These are phyloP conservation scores for Nigrospora oryzae DNA, from an alignment of 2,329 filamentous ascomycete genomes.

Conservation along the genomic window DNA sequence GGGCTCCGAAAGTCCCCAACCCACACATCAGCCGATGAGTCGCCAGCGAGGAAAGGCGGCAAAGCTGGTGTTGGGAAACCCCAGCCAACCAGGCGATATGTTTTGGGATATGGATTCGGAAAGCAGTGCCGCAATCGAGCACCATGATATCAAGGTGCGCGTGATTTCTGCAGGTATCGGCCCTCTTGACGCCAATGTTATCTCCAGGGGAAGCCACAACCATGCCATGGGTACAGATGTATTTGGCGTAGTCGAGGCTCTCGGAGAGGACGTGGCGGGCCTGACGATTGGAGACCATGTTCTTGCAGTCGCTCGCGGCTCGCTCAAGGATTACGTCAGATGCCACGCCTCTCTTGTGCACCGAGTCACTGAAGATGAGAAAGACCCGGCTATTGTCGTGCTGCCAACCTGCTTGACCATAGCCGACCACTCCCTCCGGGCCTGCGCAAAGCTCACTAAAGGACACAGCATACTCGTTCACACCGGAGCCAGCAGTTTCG, in stretches of 20 bases:
- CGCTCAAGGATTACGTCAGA: conserved; percentile 24
- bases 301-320: conserved; percentile 26
- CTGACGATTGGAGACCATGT: conserved; percentile 32
- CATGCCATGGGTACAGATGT: conserved; percentile 31
- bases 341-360: conserved; percentile 27
- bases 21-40: conserved; percentile 5
- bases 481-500: conserved; percentile 31
- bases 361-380: conserved; percentile 9
- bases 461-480: conserved; percentile 32
- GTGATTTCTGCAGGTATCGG: conserved; percentile 26
- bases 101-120: conserved; percentile 9
- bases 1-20: conserved; percentile 4
- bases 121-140: neutral
- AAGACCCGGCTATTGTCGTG: conserved; percentile 9
- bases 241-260: conserved; percentile 23
- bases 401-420: conserved; percentile 29
- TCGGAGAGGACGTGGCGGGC: conserved; percentile 21
- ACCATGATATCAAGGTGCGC: conserved; percentile 29
- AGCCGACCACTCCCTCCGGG: conserved; percentile 32
- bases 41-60: neutral
- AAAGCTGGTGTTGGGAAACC: no score
- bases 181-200: conserved; percentile 25
- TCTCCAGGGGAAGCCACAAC: conserved; percentile 21
- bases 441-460: conserved; percentile 14
- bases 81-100: conserved; percentile 6